Evolutionary conservation across 75 land plant genomes (phyloP).

Genomic region (Azolla pinnata): DNA sequence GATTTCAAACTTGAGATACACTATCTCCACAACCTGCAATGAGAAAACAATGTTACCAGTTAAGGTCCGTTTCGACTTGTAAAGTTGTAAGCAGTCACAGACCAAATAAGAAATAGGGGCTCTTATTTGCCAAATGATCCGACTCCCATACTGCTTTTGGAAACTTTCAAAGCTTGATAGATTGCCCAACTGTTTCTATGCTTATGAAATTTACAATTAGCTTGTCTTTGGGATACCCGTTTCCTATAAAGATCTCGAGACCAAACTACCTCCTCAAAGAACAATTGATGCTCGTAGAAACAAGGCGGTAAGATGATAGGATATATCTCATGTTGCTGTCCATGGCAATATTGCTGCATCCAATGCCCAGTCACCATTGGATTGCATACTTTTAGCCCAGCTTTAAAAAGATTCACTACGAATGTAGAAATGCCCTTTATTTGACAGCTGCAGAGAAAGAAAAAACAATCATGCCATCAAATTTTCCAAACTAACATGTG

Average conservation of each 20-base stretch:
- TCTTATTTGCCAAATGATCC: too few relatives aligned
- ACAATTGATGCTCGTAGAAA: constrained; percentile 20
- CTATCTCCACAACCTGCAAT: constrained; percentile 30
- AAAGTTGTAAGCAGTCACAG: not conserved
- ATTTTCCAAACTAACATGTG: too few relatives aligned
- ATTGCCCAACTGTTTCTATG: too few relatives aligned
- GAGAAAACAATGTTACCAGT: constrained; percentile 1
- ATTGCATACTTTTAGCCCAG: constrained; percentile 21
- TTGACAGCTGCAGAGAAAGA: constrained; percentile 22
- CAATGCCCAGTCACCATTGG: constrained; percentile 15
- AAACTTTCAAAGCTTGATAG: too few relatives aligned
- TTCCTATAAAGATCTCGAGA: not conserved
- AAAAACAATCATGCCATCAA: too few relatives aligned
- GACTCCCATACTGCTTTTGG: too few relatives aligned
- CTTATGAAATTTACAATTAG: too few relatives aligned
- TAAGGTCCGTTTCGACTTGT: not conserved
- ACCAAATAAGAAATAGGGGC: too few relatives aligned
- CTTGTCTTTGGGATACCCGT: too few relatives aligned
- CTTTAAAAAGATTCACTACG: constrained; percentile 30
- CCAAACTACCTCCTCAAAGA: constrained; percentile 33
- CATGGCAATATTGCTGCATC: constrained; percentile 35
- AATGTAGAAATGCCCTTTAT: constrained; percentile 35
- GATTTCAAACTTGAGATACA: constrained; percentile 20
- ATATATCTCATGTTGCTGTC: constrained; percentile 35
- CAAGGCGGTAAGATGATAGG: constrained; percentile 31